These are phyloP conservation scores for Dactylellina cionopaga DNA, from an alignment of 2,329 filamentous ascomycete species.

Conservation along the genomic window DNA sequence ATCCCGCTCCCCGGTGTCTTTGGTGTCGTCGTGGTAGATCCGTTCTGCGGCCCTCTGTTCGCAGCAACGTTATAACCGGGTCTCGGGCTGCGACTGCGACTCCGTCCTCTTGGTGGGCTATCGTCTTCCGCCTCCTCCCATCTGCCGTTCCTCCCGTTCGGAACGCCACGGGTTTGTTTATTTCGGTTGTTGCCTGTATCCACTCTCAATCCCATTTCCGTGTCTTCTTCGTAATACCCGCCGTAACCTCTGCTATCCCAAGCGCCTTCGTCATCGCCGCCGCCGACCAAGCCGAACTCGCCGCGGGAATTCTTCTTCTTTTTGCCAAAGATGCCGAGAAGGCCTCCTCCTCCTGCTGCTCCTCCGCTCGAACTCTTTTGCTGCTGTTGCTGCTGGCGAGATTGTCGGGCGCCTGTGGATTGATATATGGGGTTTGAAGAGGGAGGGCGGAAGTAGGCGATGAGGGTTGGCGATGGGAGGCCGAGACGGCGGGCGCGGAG, in stretches of 20 bases:
- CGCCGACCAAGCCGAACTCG: constrained; percentile 35
- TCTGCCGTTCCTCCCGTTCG: neutral
- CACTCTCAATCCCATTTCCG: constrained; percentile 42
- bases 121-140: constrained; percentile 33
- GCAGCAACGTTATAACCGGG: constrained; percentile 34
- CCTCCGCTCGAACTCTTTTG: neutral
- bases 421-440: constrained; percentile 47
- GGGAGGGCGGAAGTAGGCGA: constrained; percentile 45
- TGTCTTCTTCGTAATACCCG: constrained; percentile 37
- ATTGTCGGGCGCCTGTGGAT: constrained; percentile 13
- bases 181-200: constrained; percentile 16
- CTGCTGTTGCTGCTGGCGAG: neutral
- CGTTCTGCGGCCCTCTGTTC: constrained; percentile 39
- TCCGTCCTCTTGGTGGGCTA: constrained; percentile 35
- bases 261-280: constrained; percentile 32
- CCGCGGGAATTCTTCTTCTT: constrained; percentile 37
- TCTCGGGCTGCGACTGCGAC: constrained; percentile 30
- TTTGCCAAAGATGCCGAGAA: constrained; percentile 34
- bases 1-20: neutral
- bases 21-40: constrained; percentile 7
- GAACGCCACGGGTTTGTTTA: neutral
- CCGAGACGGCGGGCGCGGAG: constrained; percentile 49
- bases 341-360: neutral
- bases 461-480: constrained; percentile 37
- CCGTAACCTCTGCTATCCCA: constrained; percentile 44